These are phyloP conservation scores for Colletotrichum noveboracense DNA, from an alignment of 2,329 filamentous ascomycete genomes.

Conservation along the genomic window DNA sequence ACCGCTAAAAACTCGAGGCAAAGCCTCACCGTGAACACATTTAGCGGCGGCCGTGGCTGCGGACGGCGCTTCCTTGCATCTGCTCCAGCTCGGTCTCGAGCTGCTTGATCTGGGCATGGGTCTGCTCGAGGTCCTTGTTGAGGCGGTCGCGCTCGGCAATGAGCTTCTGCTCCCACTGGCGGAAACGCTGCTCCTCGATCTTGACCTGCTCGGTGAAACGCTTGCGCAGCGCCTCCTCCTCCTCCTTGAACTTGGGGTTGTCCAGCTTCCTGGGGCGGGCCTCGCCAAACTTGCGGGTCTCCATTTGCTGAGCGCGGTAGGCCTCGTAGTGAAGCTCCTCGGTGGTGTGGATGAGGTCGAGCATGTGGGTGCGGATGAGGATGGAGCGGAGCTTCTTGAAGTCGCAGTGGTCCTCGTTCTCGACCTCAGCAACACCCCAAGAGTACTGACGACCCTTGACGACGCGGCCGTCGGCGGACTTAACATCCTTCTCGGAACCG, in stretches of 20 bases:
- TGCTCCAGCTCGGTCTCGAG: slow-evolving; percentile 91
- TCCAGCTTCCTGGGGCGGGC: slow-evolving; percentile 96
- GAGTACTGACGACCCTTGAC: slow-evolving; percentile 99
- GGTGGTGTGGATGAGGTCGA: slow-evolving; percentile 99
- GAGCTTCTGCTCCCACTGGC: slow-evolving; percentile 99
- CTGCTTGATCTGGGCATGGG: slow-evolving; percentile 92
- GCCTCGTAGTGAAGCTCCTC: slow-evolving; percentile 99
- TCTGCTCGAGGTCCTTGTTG: slow-evolving; percentile 99
- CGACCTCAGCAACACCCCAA: slow-evolving; percentile 98
- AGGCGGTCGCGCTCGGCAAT: slow-evolving; percentile 97
- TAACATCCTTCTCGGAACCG: slow-evolving; percentile 98
- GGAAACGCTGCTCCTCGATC: slow-evolving; percentile 99
- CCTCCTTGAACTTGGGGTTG: slow-evolving; percentile 99
- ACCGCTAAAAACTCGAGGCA: slow-evolving; percentile 12
- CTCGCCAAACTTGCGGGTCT: slow-evolving; percentile 99
- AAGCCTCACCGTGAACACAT: background rate
- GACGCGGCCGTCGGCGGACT: slow-evolving; percentile 92
- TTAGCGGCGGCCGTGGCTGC: slow-evolving; percentile 93
- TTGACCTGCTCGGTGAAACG: slow-evolving; percentile 99
- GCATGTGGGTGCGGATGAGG: slow-evolving; percentile 98
- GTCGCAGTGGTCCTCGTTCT: slow-evolving; percentile 99
- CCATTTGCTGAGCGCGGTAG: slow-evolving; percentile 99
- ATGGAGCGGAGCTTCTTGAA: slow-evolving; percentile 99
- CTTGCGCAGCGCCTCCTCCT: slow-evolving; percentile 98
- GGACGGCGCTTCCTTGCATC: slow-evolving; percentile 88